These are phyloP conservation scores for Tetrapyrgos nigripes DNA, from an alignment of 1,284 basidiomycete genomes.

Conservation along the genomic window DNA sequence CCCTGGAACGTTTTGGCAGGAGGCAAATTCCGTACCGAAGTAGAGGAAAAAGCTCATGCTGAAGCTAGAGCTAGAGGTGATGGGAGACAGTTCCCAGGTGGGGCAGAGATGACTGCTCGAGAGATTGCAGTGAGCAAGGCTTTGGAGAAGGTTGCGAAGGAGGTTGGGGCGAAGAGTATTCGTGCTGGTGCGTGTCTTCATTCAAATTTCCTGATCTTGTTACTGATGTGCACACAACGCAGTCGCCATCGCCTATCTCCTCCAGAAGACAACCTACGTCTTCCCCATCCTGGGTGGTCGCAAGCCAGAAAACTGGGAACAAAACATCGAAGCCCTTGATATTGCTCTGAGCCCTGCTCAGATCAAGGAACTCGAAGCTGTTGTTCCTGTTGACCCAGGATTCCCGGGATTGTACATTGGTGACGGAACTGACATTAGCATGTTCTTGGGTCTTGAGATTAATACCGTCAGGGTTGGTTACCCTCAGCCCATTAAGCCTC, in stretches of 20 bases:
- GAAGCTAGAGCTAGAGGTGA: slow-evolving; percentile 29
- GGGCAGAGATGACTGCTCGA: slow-evolving; percentile 37
- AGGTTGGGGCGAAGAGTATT: slow-evolving; percentile 33
- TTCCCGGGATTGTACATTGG: slow-evolving; percentile 23
- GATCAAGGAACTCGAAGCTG: slow-evolving; percentile 11
- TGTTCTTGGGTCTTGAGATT: too few relatives aligned
- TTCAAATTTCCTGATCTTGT: neutral
- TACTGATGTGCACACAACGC: neutral
- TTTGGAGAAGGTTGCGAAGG: slow-evolving; percentile 7
- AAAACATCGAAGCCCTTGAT: slow-evolving; percentile 11
- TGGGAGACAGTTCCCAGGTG: slow-evolving; percentile 25
- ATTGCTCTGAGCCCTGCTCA: slow-evolving; percentile 7
- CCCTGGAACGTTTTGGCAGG: slow-evolving; percentile 40
- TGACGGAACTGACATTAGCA: too few relatives aligned
- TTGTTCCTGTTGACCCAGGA: slow-evolving; percentile 21
- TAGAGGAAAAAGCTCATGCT: slow-evolving; percentile 34
- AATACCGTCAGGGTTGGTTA: too few relatives aligned
- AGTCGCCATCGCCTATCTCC: slow-evolving; percentile 30
- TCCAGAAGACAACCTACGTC: slow-evolving; percentile 16
- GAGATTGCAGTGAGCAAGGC: slow-evolving; percentile 7
- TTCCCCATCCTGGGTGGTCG: too few relatives aligned
- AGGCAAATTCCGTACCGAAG: slow-evolving; percentile 41
- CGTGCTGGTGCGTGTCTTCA: slow-evolving; percentile 31
- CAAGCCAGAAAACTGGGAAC: slow-evolving; percentile 6
- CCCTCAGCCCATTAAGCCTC: too few relatives aligned